Base-by-base conservation (phyloP, 2,329 filamentous ascomycete species). In the Fusarium penzigii region DNA sequence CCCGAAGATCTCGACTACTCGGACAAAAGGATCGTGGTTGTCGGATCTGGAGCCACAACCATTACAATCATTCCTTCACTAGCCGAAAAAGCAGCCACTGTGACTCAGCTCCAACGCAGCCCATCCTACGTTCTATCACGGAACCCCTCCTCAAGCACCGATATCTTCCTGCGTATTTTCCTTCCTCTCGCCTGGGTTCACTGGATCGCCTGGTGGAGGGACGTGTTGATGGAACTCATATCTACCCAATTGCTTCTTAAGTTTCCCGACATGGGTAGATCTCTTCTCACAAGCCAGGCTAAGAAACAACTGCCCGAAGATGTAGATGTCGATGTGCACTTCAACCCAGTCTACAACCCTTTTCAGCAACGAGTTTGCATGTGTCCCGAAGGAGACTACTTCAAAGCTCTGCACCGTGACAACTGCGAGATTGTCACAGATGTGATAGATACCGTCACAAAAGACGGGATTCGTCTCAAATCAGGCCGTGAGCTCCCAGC, bases 81-180 rank as follows among this genome's bases (percentile, higher is more conserved):
- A 42, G 83, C 85, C 1, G 73, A 87, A 41, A 82, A 79, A 39
- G 89, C 88, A 6, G 72, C 72, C 6, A 79, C 82, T 13, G 84
- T 92, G 29, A 93, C 89, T 2, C 90, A 93, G 83, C 78, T 95
- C 3, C 90, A 95, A 72, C 84, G 91, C 51, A 90, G 85, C 42
- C 91, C 91, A 0, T 81, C 80, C 1, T 92, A 90, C 63, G 78
- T 92, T 49, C 60, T 88, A 42, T 74, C 80, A n/a, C 61, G 84
- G 2, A 72, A 79, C 0, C 75, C 78, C 20, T 64, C 65, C 8
- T 75, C 75, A 41, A 51, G 55, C 2, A 43, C 74, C 2, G 68
- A 75, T 36, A 66, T 59, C 7, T 60, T 73, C 2, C 55, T 81
- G 4, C 74, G 72, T 10, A 66, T 65, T 3, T 62, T 76, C 2